Conservation (phyloP, 306 rosid genomes). For the Herpetospermum pedunculosum region DNA sequence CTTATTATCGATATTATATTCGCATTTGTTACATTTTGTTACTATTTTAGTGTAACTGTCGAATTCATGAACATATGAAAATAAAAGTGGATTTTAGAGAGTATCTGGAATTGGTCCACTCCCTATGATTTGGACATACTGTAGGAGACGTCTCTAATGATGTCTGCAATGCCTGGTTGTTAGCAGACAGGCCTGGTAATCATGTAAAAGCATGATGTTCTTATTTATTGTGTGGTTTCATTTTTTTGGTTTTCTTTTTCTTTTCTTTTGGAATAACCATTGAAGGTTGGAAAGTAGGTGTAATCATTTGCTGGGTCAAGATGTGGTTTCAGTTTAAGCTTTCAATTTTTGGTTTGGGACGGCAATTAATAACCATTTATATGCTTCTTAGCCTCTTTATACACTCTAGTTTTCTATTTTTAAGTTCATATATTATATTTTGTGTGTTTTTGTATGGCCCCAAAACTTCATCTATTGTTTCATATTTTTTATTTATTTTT, state of each 20-base stretch:
- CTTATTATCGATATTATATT: no score
- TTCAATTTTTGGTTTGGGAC: neutral
- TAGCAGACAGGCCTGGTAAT: neutral
- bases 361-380: neutral
- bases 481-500: neutral
- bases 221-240: neutral
- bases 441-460: neutral
- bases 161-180: slow-evolving; percentile 3
- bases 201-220: neutral
- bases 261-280: neutral
- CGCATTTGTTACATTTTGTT: no score
- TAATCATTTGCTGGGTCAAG: neutral
- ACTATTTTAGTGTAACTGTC: no score
- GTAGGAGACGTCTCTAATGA: slow-evolving; percentile 4
- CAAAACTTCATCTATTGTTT: neutral
- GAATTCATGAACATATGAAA: no score
- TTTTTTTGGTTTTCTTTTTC: neutral
- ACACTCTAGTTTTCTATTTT: neutral
- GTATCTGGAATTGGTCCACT: neutral
- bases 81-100: slow-evolving; percentile 5
- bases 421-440: neutral
- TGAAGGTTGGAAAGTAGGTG: neutral
- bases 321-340: neutral
- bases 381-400: neutral
- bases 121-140: neutral